Percentiles rank a stretch among this genome's conserved stretches.
Evolutionary conservation across 1,139 yeast genomes (phyloP).

Genomic region (Blastobotrys serpentis): DNA sequence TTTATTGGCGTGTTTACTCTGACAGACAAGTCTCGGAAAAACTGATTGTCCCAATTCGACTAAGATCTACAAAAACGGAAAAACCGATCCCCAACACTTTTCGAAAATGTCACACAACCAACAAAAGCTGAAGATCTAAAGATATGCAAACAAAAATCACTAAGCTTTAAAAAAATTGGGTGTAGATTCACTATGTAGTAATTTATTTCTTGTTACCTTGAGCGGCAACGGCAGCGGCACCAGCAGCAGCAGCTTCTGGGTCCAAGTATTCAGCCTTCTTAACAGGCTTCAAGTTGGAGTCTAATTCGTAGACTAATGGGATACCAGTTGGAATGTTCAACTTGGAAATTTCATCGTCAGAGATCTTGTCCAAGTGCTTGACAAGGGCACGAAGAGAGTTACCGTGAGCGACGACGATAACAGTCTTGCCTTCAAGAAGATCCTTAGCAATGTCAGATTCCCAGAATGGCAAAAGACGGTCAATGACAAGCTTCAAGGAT

Average conservation of each 20-base stretch:
- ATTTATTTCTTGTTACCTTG: slow-evolving; percentile 64
- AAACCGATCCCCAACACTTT: slow-evolving; percentile 2
- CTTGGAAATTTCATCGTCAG: slow-evolving; percentile 89
- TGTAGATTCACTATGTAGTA: too few species aligned
- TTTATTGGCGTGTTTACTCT: too few species aligned
- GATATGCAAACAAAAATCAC: background rate
- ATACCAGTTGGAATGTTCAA: slow-evolving; percentile 99
- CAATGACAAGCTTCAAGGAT: slow-evolving; percentile 91
- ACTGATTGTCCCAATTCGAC: background rate
- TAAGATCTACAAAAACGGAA: background rate
- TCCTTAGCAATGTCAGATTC: slow-evolving; percentile 88
- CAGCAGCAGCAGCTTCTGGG: slow-evolving; percentile 99
- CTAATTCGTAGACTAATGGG: slow-evolving; percentile 96
- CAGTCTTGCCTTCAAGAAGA: slow-evolving; percentile 83
- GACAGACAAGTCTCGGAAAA: background rate
- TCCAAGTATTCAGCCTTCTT: slow-evolving; percentile 96
- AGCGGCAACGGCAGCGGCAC: slow-evolving; percentile 99
- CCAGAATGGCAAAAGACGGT: slow-evolving; percentile 98
- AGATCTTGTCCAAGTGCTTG: slow-evolving; percentile 91
- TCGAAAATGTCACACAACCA: too few species aligned
- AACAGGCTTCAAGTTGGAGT: slow-evolving; percentile 79
- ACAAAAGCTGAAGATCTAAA: background rate
- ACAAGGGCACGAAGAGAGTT: slow-evolving; percentile 97
- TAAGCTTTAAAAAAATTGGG: too few species aligned
- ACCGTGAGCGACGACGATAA: slow-evolving; percentile 95